A percentile compares a stretch with the other conserved stretches of the same genome.
These are phyloP conservation scores for Rhodotorula sp. DNA, from an alignment of 1,284 basidiomycete genomes.

Conservation along the genomic window DNA sequence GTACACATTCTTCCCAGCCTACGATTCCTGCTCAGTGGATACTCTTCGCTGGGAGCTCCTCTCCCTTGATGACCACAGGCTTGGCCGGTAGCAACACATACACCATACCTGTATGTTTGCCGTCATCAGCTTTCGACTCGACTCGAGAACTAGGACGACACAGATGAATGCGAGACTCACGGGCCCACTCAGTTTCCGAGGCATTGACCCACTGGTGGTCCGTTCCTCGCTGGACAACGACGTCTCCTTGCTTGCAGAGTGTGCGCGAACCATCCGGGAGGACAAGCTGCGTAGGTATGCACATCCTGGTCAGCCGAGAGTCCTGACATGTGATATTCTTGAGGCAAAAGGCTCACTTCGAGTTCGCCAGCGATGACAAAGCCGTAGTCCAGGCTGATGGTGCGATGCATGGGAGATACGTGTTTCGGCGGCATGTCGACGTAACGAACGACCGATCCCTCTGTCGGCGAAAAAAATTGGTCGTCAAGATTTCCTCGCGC, in stretches of 20 bases:
- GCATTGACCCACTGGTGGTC: constrained; percentile 23
- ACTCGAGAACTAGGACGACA: too few species aligned
- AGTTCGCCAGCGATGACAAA: constrained; percentile 23
- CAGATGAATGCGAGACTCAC: not conserved
- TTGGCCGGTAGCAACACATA: constrained; percentile 24
- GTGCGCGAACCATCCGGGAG: constrained; percentile 13
- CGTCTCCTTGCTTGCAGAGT: constrained; percentile 12
- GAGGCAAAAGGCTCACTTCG: constrained; percentile 2
- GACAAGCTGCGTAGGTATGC: not conserved
- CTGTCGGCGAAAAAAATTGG: not conserved
- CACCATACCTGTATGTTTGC: constrained; percentile 10
- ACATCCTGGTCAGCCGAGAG: not conserved
- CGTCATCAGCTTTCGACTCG: not conserved
- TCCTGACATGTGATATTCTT: too few species aligned
- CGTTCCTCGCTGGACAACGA: constrained; percentile 23
- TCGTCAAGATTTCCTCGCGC: not conserved
- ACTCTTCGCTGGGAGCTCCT: constrained; percentile 13
- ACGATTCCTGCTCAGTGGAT: not conserved
- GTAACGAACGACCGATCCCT: constrained; percentile 17
- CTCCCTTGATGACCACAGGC: constrained; percentile 17
- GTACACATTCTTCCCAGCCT: too few species aligned
- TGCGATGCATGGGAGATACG: constrained; percentile 25
- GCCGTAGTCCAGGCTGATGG: constrained; percentile 26
- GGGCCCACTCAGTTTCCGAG: constrained; percentile 21
- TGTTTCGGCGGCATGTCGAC: constrained; percentile 23